Evolutionary conservation across 176 grass and related monocot species (phyloP), one percentile per base, ranked within the genome.

Genomic region (Triticum aestivum): DNA sequence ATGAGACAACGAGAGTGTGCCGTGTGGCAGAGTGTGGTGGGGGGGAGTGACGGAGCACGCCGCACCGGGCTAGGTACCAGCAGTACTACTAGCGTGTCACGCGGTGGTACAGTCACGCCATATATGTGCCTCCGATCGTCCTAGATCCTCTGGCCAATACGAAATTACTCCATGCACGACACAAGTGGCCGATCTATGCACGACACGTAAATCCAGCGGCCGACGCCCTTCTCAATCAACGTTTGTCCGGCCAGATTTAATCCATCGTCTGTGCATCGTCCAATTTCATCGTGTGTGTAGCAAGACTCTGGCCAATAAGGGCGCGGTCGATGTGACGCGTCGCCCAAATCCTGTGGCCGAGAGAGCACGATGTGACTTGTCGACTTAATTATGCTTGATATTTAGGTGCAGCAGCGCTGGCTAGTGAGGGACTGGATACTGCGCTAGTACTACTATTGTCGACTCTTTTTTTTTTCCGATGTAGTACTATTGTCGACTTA

Each of bases 21-120:
- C 71, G 69, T 74, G 71, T 74, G 71, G 23, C 39, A 47, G n/a
- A 74, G 71, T 74, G 72, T 75, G 72, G 72, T 75, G 23, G 23
- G 72, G 70, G 71, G 42, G 72, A 75, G 42, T 75, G 72, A 75
- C 42, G 72, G 42, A 51, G 23, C 72, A 2, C 26, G 72, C 72
- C 44, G 41, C 71, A 75, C 72, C 72, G 13, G 23, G 45, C 0
- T 72, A 11, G 17, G 68, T 37, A 65, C 13, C 8, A 38, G 34
- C 26, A 74, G 5, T 52, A 52, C 4, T 6, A 51, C 13, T 51
- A 51, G 49, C 49, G 13, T 0, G 4, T 49, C 72, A 75, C 72
- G 72, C 72, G 72, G 23, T 8, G 23, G 72, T 75, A 75, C 72
- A 75, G 72, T 75, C 72, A 75, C 24, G 42, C 72, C 72, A 6